Percentiles rank a stretch among this genome's conserved stretches.
phyloP scores from a whole-genome alignment of 208 protist genomes.

The Crithidia bombi region DNA sequence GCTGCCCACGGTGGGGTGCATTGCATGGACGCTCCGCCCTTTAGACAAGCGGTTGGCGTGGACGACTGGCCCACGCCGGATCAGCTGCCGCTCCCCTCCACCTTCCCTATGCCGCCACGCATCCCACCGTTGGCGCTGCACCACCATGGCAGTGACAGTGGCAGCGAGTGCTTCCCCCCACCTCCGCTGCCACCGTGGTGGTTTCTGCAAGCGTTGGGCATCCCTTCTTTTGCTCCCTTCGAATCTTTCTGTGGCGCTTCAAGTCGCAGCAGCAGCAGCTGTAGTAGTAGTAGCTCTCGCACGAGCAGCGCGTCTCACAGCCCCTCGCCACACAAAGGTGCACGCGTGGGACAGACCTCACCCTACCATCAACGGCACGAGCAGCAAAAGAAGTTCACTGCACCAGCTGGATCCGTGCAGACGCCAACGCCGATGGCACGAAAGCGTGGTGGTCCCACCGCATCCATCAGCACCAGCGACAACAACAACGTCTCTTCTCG shows the following conservation, averaged over 20 bases:
- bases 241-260: not conserved
- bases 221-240: not conserved
- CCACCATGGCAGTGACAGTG: not conserved
- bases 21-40: not conserved
- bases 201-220: constrained; percentile 1
- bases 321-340: not conserved
- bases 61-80: constrained; percentile 54
- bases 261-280: constrained; percentile 10
- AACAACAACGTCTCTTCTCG: not conserved
- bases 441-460: not conserved
- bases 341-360: not conserved
- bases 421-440: constrained; percentile 10
- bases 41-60: not conserved
- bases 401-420: constrained; percentile 7
- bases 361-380: constrained; percentile 2
- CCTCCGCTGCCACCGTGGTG: constrained; percentile 34
- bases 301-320: not conserved
- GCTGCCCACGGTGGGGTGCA: no score
- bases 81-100: constrained; percentile 69
- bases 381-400: not conserved
- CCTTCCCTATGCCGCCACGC: constrained; percentile 63
- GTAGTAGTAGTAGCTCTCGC: not conserved
- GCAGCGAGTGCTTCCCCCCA: constrained; percentile 9
- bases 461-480: not conserved
- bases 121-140: not conserved